phyloP scores from a whole-genome alignment of 2,329 filamentous ascomycete species.

The Macrophomina pseudophaseolina region DNA sequence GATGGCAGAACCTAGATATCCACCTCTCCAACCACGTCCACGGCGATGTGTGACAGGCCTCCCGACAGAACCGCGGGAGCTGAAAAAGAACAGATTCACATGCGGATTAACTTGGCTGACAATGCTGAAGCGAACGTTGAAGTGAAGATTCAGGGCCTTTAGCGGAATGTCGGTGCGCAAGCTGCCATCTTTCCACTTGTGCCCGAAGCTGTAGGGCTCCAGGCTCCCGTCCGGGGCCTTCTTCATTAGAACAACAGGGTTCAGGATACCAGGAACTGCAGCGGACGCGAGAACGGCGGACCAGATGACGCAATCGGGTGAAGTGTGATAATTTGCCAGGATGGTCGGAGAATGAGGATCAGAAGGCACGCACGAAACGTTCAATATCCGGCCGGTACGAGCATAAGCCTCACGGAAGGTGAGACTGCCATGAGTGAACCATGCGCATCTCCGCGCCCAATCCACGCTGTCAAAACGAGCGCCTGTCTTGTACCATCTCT shows the following conservation, averaged over 20 bases:
- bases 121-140: conserved; percentile 98
- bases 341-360: conserved; percentile 94
- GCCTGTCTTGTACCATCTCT: conserved; percentile 88
- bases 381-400: conserved; percentile 89
- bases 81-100: conserved; percentile 99
- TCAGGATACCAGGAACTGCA: conserved; percentile 93
- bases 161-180: conserved; percentile 94
- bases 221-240: conserved; percentile 79
- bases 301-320: conserved; percentile 98
- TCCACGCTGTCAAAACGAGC: conserved; percentile 92
- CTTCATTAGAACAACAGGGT: conserved; percentile 91
- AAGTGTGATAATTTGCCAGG: conserved; percentile 92
- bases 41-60: conserved; percentile 59
- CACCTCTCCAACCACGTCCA: conserved; percentile 27
- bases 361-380: conserved; percentile 93
- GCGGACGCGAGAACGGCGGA: conserved; percentile 93
- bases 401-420: conserved; percentile 96
- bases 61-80: conserved; percentile 87
- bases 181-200: conserved; percentile 99
- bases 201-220: conserved; percentile 91
- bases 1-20: conserved; percentile 79
- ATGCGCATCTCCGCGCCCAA: conserved; percentile 83
- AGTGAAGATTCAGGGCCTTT: conserved; percentile 91
- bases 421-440: conserved; percentile 90
- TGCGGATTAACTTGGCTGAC: conserved; percentile 90